Conservation (phyloP, 495 filamentous ascomycete genomes). For the Penicillium canescens region DNA sequence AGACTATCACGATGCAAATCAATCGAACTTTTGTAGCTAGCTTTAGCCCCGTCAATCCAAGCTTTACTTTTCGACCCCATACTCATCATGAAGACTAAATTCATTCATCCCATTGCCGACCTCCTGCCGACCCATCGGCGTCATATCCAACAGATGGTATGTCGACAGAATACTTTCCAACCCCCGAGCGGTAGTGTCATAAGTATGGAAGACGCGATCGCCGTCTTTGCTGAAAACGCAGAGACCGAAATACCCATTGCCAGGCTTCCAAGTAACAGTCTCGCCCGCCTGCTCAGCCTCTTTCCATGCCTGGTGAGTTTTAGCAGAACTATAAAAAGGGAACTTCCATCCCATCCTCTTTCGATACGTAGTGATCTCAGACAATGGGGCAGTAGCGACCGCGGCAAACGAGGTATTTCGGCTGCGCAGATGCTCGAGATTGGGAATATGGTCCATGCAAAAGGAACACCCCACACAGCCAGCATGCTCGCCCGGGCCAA, state of each 20-base stretch:
- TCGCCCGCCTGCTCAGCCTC: slow-evolving; percentile 24
- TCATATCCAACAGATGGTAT: slow-evolving; percentile 30
- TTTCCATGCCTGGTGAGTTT: slow-evolving; percentile 14
- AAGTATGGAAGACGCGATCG: slow-evolving; percentile 40
- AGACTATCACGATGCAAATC: too few relatives aligned
- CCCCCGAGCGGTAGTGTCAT: slow-evolving; percentile 39
- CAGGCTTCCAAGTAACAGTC: slow-evolving; percentile 20
- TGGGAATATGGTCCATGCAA: slow-evolving; percentile 39
- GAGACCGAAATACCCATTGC: slow-evolving; percentile 37
- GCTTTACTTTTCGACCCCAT: neutral
- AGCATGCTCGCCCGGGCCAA: slow-evolving; percentile 26
- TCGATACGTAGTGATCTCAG: slow-evolving; percentile 36
- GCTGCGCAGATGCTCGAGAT: slow-evolving; percentile 33
- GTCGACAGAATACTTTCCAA: slow-evolving; percentile 30
- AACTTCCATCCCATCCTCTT: slow-evolving; percentile 42
- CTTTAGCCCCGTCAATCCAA: too few relatives aligned
- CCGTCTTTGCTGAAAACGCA: slow-evolving; percentile 29
- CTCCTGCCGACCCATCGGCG: slow-evolving; percentile 24
- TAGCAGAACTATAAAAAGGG: slow-evolving; percentile 41
- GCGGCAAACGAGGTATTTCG: slow-evolving; percentile 36
- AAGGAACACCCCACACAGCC: slow-evolving; percentile 42
- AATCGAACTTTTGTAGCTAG: too few relatives aligned
- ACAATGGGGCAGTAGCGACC: slow-evolving; percentile 37
- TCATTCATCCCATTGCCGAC: slow-evolving; percentile 24
- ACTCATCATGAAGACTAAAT: slow-evolving; percentile 20